Base-by-base conservation (phyloP, 1,284 basidiomycete species). In the Rhodotorula sp. region DNA sequence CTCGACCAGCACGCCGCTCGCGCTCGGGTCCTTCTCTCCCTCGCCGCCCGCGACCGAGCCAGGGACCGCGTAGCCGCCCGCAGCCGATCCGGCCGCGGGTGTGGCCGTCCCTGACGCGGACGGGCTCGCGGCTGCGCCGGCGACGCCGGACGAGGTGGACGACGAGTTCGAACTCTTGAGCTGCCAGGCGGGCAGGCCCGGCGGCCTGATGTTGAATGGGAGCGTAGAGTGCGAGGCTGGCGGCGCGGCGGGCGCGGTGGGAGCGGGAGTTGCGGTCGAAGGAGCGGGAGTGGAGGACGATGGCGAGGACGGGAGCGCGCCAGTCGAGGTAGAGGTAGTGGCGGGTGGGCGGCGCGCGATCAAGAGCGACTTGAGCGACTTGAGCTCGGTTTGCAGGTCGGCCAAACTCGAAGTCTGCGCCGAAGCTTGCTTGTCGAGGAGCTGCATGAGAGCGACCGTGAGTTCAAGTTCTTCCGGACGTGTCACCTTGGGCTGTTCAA, bases 371-470 rank as follows among this genome's bases (percentile, higher is more conserved):
- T 97, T 98, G 74, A 99, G 85, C 0, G 93, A 97, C 80, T 95
- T 94, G 77, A 99, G 86, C 81, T 99, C 96, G 77, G 92, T 89
- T 80, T 98, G 95, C 23, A 99, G 85, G 75, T 95, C 93, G 46
- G 86, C 84, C 16, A 96, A 84, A 9, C 90, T 90, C 42, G 78
- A 72, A 50, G 85, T 81, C 72, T 84, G 81, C 23, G 86, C 86
- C 70, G 93, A 90, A 79, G 93, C 91, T 80, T 92, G 92, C 83
- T 93, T 95, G 72, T 97, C 92, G 71, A 98, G 90, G 90, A 98
- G 91, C 92, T 96, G 77, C 42, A 67, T 4, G 23, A 17, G 61
- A 44, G 21, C 8, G 67, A 14, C 16, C 4, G 23, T 19, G 17
- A 41, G 55, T 25, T 19, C 42, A 34, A 42, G 55, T 54, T 7